Evolutionary conservation across 2,329 filamentous ascomycete genomes (phyloP).

Genomic region (Aspergillus jensenii): DNA sequence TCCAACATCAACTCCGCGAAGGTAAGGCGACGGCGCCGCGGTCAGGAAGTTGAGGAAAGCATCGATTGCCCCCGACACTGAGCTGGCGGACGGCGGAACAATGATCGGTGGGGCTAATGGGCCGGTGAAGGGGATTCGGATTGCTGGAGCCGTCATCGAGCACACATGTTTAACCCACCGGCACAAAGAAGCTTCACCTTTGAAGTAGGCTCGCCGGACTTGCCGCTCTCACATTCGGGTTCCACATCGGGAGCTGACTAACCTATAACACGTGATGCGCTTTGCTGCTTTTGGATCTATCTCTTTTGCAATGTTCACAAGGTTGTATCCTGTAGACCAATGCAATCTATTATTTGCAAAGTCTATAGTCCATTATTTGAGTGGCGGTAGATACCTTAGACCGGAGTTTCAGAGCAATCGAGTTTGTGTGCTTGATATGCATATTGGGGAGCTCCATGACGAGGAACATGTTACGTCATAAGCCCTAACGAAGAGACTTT

Average conservation of each 20-base stretch:
- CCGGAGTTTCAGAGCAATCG: too few relatives aligned
- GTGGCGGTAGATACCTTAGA: not conserved
- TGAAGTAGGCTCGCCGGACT: not conserved
- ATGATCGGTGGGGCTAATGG: slow-evolving; percentile 74
- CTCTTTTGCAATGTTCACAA: not conserved
- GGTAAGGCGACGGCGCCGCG: slow-evolving; percentile 53
- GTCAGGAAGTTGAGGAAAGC: slow-evolving; percentile 77
- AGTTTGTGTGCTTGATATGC: slow-evolving; percentile 11
- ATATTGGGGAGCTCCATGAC: not conserved
- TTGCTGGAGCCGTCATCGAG: slow-evolving; percentile 67
- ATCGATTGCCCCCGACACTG: slow-evolving; percentile 69
- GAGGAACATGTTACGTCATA: slow-evolving; percentile 8
- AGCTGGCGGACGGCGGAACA: slow-evolving; percentile 69
- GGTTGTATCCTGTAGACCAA: not conserved
- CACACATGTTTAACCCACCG: slow-evolving; percentile 29
- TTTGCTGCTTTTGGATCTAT: not conserved
- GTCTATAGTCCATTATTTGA: not conserved
- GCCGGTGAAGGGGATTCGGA: slow-evolving; percentile 89
- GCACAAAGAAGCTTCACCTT: not conserved
- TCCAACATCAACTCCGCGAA: slow-evolving; percentile 45
- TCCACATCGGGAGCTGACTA: not conserved
- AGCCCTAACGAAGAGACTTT: slow-evolving; percentile 12
- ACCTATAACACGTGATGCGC: not conserved
- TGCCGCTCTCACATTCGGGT: not conserved
- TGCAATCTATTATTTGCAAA: not conserved